Evolutionary conservation across 164 flowering plant genomes (phyloP), one percentile per base, ranked within the genome.

Genomic region (Piper betle): DNA sequence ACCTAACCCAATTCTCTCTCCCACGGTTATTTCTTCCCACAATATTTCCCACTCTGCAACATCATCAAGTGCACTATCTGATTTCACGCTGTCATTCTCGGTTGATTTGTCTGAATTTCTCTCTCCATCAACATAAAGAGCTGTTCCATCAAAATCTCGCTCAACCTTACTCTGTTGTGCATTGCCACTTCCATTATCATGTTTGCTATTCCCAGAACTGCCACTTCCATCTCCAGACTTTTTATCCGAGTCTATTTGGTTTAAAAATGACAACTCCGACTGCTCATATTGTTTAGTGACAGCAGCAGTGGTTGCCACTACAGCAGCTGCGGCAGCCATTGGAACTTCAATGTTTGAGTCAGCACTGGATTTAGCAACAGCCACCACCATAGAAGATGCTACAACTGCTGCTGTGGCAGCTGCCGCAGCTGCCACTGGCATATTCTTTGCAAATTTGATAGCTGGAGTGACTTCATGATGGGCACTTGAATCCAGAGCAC

Each of bases 1-100:
- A 94, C 99, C 99, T 62, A 94, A 82, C 70, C 99, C 99, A 20
- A 94, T 94, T 68, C 99, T 92, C 75, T 94, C 99, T 55, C 99
- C 99, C 77, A 91, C 59, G 70, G 82, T 56, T 66, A 94, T 84
- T 66, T 94, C 99, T 54, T 94, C 97, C 97, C 93, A 94, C 37
- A 75, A 80, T 57, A 94, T 88, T 76, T 93, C 98, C 71, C 83
- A 87, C 19, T 93, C 99, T 15, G 89, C 82, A 55, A 82, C 95
- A 72, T 91, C 97, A 75, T 91, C 97, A 55, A 89, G 77, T 9
- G 80, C 62, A 37, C 59, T 67, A 64, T 87, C 96, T 58, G 93
- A 85, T 63, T 72, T 87, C 66, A 80, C 57, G 63, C 86, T 86
- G 18, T 84, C 92, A 69, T 75, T 74, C 48, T 82, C 82, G 2